Evolutionary conservation across 1,284 basidiomycete genomes (phyloP).

Genomic region (Porodaedalea pini): DNA sequence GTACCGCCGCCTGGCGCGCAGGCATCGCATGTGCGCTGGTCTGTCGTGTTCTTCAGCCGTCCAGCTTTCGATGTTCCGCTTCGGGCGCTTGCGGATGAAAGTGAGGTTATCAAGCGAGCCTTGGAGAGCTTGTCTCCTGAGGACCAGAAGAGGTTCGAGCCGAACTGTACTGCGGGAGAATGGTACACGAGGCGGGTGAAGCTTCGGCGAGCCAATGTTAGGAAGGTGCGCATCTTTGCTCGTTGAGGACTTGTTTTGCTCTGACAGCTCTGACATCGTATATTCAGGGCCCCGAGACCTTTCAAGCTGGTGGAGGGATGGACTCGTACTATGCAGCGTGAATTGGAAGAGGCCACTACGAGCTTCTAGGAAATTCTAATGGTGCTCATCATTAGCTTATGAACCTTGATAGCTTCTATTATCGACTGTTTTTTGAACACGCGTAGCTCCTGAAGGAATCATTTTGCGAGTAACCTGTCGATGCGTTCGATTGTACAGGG

Average conservation of each 20-base stretch:
- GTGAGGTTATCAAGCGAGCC: constrained; percentile 25
- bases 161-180: constrained; percentile 39
- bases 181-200: constrained; percentile 49
- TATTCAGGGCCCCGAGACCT: constrained; percentile 34
- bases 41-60: constrained; percentile 59
- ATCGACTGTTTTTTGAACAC: too few relatives aligned
- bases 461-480: too few relatives aligned
- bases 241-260: not conserved
- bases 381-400: too few relatives aligned
- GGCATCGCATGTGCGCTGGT: constrained; percentile 47
- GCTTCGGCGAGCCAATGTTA: constrained; percentile 43
- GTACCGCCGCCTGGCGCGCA: constrained; percentile 45
- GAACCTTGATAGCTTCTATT: too few relatives aligned
- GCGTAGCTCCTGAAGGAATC: too few relatives aligned
- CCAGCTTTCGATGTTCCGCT: constrained; percentile 50
- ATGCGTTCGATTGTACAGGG: too few relatives aligned
- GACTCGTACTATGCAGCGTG: too few relatives aligned
- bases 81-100: constrained; percentile 45
- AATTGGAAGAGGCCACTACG: too few relatives aligned
- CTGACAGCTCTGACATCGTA: not conserved
- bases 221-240: constrained; percentile 34
- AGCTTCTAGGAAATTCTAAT: too few relatives aligned
- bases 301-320: constrained; percentile 34
- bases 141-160: constrained; percentile 8
- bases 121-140: not conserved